Evolutionary conservation across 805 yeast species (phyloP), one percentile per base, ranked within the genome.

Genomic region (Suhomyces prunicola): DNA sequence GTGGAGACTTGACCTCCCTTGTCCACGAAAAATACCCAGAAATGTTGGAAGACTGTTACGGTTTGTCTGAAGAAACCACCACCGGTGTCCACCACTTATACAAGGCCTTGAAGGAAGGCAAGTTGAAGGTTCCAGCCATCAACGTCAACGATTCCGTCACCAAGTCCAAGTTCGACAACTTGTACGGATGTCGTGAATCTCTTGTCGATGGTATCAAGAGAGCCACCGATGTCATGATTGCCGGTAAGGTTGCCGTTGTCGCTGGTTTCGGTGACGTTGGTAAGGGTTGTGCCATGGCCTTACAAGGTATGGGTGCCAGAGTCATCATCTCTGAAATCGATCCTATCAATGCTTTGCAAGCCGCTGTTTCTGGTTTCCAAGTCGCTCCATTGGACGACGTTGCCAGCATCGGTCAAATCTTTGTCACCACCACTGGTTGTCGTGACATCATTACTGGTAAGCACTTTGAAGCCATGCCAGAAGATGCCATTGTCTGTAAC

Each of bases 201-300:
- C 86, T 93, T 68, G 83, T 93, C 64, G 99, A 93, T 79, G 99
- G 99, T 82, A 93, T 93, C 77, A 93, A 93, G 87, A 90, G 98
- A 82, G 99, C 98, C 76, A 93, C 99, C 71, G 99, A 93, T 72
- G 98, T 93, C 67, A 94, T 93, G 98, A 87, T 93, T 71, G 98
- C 97, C 64, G 99, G 99, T 82, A 93, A 93, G 83, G 94, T 90
- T 71, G 96, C 98, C 58, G 96, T 93, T 67, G 98, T 93, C 68
- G 97, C 97, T 58, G 99, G 99, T 80, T 93, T 86, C 83, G 99
- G 99, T 85, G 99, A 93, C 74, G 99, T 93, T 72, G 99, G 99
- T 82, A 93, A 93, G 83, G 99, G 99, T 77, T 93, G 99, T 85
- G 97, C 97, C 75, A 88, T 91, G 90, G 97, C 99, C 62, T 85